These are phyloP conservation scores for Colletotrichum tropicale DNA, from an alignment of 2,329 filamentous ascomycete species.

Conservation along the genomic window DNA sequence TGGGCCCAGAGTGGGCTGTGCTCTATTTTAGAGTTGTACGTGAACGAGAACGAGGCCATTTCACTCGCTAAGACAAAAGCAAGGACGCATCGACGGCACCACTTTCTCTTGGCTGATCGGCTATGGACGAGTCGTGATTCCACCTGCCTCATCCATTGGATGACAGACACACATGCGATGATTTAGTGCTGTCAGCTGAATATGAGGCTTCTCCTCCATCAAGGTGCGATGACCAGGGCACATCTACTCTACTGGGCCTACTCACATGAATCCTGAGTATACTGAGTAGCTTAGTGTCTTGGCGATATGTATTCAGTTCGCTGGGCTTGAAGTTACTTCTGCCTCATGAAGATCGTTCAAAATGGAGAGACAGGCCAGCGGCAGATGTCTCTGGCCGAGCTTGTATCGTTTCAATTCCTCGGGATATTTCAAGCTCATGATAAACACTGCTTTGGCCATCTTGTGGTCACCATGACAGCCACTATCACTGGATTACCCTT, in stretches of 20 bases:
- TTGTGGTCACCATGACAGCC: not conserved
- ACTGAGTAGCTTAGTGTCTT: not conserved
- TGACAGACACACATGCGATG: not conserved
- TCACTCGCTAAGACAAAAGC: not conserved
- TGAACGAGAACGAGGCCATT: not conserved
- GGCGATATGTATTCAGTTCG: not conserved
- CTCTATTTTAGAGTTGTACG: not conserved
- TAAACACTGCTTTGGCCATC: not conserved
- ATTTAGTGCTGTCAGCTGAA: not conserved
- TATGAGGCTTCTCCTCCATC: not conserved
- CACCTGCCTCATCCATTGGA: not conserved
- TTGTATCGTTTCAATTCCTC: not conserved
- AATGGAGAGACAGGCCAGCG: accelerated
- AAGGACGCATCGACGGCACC: not conserved
- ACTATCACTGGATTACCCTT: not conserved
- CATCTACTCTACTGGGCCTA: not conserved
- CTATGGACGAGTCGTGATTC: not conserved
- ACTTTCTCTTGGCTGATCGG: not conserved
- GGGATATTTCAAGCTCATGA: not conserved
- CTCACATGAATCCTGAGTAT: not conserved
- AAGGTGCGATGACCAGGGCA: not conserved
- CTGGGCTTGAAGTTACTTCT: not conserved
- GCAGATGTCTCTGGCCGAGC: not conserved
- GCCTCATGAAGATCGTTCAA: not conserved
- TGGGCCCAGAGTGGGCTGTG: not conserved